Evolutionary conservation across 1,139 yeast genomes (phyloP).

Genomic region (Protomyces lactucae-debilis): DNA sequence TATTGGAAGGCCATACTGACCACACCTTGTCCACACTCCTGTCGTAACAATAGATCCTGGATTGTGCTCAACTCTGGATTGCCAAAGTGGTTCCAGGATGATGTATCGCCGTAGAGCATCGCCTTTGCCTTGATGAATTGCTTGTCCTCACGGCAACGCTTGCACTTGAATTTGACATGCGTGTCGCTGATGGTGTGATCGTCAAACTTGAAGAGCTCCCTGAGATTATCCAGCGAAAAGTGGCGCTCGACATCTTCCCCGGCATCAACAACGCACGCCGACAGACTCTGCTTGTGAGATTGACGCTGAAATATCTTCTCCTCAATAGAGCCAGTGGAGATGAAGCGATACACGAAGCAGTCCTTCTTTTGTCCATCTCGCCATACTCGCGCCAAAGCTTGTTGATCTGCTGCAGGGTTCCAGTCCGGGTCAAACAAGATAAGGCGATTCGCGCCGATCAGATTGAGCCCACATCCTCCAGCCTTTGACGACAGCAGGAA

Average conservation of each 20-base stretch:
- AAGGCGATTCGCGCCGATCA: slow-evolving; percentile 91
- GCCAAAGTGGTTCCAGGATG: slow-evolving; percentile 91
- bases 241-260: slow-evolving; percentile 91
- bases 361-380: slow-evolving; percentile 98
- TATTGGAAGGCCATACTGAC: slow-evolving; percentile 89
- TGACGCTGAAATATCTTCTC: slow-evolving; percentile 95
- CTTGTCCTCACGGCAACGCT: slow-evolving; percentile 63
- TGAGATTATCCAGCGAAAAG: slow-evolving; percentile 74
- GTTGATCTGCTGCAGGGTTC: slow-evolving; percentile 99
- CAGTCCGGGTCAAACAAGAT: slow-evolving; percentile 93
- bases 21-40: slow-evolving; percentile 64
- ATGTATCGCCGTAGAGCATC: slow-evolving; percentile 95
- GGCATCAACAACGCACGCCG: slow-evolving; percentile 96
- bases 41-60: slow-evolving; percentile 70
- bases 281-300: slow-evolving; percentile 87
- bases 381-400: slow-evolving; percentile 97
- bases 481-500: slow-evolving; percentile 91
- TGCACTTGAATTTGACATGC: slow-evolving; percentile 86
- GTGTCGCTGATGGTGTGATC: slow-evolving; percentile 76
- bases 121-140: slow-evolving; percentile 70
- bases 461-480: slow-evolving; percentile 97
- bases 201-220: slow-evolving; percentile 68
- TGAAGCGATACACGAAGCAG: slow-evolving; percentile 89
- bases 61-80: slow-evolving; percentile 57
- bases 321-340: slow-evolving; percentile 91